A percentile compares a stretch with the other conserved stretches of the same genome.
Conservation (phyloP, 2,329 filamentous ascomycete species). For the Penicillium sp. region DNA sequence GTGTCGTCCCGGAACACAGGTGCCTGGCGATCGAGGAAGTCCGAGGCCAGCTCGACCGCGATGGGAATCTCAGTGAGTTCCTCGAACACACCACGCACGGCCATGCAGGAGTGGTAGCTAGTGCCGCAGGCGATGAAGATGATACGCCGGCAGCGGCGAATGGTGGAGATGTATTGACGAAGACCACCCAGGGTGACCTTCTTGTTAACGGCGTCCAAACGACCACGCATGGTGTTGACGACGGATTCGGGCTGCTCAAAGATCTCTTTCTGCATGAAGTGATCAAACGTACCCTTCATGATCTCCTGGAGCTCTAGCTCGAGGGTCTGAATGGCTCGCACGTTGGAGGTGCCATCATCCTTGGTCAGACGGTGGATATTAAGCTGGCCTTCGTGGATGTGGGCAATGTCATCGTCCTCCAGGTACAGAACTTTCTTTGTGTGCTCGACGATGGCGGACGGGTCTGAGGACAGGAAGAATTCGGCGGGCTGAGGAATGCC, state of each 20-base stretch:
- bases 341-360: constrained; percentile 92
- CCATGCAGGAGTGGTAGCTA: constrained; percentile 99
- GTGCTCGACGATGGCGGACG: constrained; percentile 97
- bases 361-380: constrained; percentile 99
- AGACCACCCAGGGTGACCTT: constrained; percentile 92
- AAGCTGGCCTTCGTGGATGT: constrained; percentile 97
- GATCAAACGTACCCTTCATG: constrained; percentile 99
- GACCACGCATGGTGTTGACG: constrained; percentile 99
- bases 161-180: constrained; percentile 92
- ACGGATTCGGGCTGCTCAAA: constrained; percentile 99
- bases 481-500: constrained; percentile 96
- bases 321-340: constrained; percentile 95
- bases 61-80: constrained; percentile 98
- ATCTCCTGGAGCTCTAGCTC: constrained; percentile 99
- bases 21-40: constrained; percentile 94
- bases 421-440: constrained; percentile 99
- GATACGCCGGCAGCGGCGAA: constrained; percentile 90
- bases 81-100: constrained; percentile 94
- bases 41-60: constrained; percentile 90
- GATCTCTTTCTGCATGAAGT: constrained; percentile 99
- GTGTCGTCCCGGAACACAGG: constrained; percentile 99
- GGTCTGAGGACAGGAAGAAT: constrained; percentile 98
- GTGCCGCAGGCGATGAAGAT: constrained; percentile 99
- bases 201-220: constrained; percentile 88
- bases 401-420: constrained; percentile 98